Base-by-base conservation (phyloP, 1,284 basidiomycete species). In the Puccinia horiana region DNA sequence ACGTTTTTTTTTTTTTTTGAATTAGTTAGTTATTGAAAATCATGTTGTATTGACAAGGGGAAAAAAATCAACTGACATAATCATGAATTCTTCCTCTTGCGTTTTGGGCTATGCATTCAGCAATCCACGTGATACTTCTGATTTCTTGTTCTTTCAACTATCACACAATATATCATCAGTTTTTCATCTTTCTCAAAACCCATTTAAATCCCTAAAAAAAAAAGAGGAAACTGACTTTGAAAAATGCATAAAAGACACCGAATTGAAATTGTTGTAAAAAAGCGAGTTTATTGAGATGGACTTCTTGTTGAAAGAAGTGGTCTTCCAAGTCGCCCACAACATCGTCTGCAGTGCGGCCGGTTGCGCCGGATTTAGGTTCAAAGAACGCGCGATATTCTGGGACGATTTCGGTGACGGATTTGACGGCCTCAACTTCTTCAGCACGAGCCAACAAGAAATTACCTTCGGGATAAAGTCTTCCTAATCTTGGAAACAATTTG, bases 61-160 rank as follows among this genome's bases (percentile, higher is more conserved):
- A 72, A 47, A 47, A 29, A n/a, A 32, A 11, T n/a, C n/a, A n/a
- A 49, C 77, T 47, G 29, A 95, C 94, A 88, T 92, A 95, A 88
- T 96, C 94, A 86, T 94, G 92, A 88, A 97, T 94, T 88, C 95
- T 91, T 86, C 96, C 94, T 87, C 92, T 91, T 77, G 94, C 94
- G 88, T 96, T 93, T 89, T 97, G 95, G 20, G 94, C 94, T 85
- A 97, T 96, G 87, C 95, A 97, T 75, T 86, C 86, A 2, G 84
- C 84, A 65, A 86, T 84, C 84, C 84, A 85, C 47, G 94, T 96
- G 86, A 99, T 88, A 86, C 94, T 98, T 85, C 97, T 89, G 84
- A 99, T 96, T 89, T 99, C 97, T 89, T 99, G 97, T 89, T 99
- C 97, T 90, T 99, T 99, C 87, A 99, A 89, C 77, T 79, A 44